Conservation (phyloP, 352 stramenopile genomes). For the Globisporangium spiculum region DNA sequence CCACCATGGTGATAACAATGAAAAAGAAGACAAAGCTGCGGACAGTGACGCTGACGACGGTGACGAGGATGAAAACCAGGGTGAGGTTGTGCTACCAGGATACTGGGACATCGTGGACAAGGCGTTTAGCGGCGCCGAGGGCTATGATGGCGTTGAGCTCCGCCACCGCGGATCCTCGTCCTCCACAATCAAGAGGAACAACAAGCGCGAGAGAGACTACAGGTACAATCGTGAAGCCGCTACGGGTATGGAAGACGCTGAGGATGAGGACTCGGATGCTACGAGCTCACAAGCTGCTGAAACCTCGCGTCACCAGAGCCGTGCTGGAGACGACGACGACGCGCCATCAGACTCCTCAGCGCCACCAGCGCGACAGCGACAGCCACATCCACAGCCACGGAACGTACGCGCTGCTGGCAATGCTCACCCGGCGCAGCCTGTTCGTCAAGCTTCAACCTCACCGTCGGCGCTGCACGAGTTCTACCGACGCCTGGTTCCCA, state of each 20-base stretch:
- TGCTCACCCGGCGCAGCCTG: background rate
- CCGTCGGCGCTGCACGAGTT: background rate
- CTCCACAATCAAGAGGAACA: background rate
- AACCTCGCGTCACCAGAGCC: background rate
- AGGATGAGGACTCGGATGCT: background rate
- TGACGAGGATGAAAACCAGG: background rate
- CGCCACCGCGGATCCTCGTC: background rate
- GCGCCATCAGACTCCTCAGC: background rate
- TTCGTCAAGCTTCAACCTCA: background rate
- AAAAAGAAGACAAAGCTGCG: background rate
- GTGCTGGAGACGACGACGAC: background rate
- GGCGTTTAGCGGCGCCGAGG: constrained; percentile 5
- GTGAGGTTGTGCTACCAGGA: constrained; percentile 1
- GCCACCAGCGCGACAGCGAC: background rate
- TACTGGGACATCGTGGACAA: constrained; percentile 10
- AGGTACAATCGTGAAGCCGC: background rate
- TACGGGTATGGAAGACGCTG: background rate
- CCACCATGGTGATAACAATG: background rate
- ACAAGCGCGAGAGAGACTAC: background rate
- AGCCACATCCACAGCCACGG: background rate
- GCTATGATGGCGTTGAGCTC: background rate
- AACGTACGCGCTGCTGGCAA: background rate
- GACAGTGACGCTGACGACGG: background rate
- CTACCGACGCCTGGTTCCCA: background rate
- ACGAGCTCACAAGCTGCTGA: background rate